These are phyloP conservation scores for Mucor velutinosus DNA, from an alignment of 371 early-diverging fungal genomes.

Conservation along the genomic window DNA sequence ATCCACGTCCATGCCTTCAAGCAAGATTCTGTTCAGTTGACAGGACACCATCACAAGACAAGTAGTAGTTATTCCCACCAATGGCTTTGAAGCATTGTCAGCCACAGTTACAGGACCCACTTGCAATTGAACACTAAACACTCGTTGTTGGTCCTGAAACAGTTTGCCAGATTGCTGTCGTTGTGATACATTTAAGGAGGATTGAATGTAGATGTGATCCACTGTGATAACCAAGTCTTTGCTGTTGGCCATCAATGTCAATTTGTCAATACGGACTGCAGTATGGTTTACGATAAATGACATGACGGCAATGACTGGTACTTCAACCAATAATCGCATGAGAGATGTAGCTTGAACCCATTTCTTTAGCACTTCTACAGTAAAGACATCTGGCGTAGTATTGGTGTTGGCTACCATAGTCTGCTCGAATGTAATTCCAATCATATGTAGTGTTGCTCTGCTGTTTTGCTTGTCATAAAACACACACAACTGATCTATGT, in stretches of 20 bases:
- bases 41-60: not conserved
- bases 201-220: not conserved
- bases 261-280: not conserved
- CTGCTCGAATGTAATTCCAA: not conserved
- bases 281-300: not conserved
- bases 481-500: not conserved
- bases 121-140: not conserved
- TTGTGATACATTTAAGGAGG: not conserved
- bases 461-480: not conserved
- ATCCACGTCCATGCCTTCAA: constrained; percentile 2
- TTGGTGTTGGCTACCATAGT: not conserved
- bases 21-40: not conserved
- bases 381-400: not conserved
- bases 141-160: not conserved
- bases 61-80: not conserved
- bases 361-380: not conserved
- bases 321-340: not conserved
- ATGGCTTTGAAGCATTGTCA: not conserved
- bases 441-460: not conserved
- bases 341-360: not conserved
- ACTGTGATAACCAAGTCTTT: not conserved
- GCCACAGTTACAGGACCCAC: not conserved
- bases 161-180: not conserved
- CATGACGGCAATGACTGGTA: not conserved
- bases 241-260: not conserved